Percentiles rank a stretch among this genome's conserved stretches.
These are phyloP conservation scores for Leptographium wingfieldii DNA, from an alignment of 2,329 filamentous ascomycete genomes.

Conservation along the genomic window DNA sequence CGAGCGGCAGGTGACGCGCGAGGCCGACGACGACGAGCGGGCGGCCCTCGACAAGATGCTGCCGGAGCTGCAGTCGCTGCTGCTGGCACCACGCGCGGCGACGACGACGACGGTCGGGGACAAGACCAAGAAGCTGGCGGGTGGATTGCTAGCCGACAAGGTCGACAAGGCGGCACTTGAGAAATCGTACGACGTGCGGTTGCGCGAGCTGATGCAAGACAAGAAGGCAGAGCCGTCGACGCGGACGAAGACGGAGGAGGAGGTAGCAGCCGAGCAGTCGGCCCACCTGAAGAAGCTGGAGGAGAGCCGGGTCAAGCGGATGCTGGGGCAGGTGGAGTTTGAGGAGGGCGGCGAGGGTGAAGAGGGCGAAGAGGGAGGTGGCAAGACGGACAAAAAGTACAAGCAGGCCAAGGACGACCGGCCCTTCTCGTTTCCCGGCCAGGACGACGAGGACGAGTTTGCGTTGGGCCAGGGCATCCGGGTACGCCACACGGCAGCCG, in stretches of 20 bases:
- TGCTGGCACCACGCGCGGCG: constrained; percentile 38
- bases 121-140: neutral
- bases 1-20: constrained; percentile 82
- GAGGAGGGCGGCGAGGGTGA: constrained; percentile 40
- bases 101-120: constrained; percentile 15
- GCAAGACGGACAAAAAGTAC: constrained; percentile 51
- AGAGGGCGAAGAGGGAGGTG: constrained; percentile 10
- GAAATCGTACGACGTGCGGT: constrained; percentile 74
- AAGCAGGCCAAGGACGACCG: constrained; percentile 11
- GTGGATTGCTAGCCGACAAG: constrained; percentile 12
- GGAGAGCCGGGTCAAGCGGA: constrained; percentile 67
- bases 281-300: constrained; percentile 69
- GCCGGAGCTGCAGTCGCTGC: constrained; percentile 58
- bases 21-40: constrained; percentile 81
- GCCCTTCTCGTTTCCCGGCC: constrained; percentile 18
- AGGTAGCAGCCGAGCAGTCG: constrained; percentile 66
- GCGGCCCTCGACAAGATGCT: constrained; percentile 77
- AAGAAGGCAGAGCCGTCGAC: constrained; percentile 74
- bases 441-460: constrained; percentile 43
- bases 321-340: constrained; percentile 69
- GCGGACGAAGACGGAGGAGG: constrained; percentile 83
- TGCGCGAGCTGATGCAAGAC: constrained; percentile 75
- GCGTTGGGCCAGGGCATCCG: constrained; percentile 48
- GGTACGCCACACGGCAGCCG: constrained; percentile 41
- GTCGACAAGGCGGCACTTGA: constrained; percentile 59